Evolutionary conservation across 345 rosid species (phyloP), one percentile per base, ranked within the genome.

Genomic region (Turritis glabra): DNA sequence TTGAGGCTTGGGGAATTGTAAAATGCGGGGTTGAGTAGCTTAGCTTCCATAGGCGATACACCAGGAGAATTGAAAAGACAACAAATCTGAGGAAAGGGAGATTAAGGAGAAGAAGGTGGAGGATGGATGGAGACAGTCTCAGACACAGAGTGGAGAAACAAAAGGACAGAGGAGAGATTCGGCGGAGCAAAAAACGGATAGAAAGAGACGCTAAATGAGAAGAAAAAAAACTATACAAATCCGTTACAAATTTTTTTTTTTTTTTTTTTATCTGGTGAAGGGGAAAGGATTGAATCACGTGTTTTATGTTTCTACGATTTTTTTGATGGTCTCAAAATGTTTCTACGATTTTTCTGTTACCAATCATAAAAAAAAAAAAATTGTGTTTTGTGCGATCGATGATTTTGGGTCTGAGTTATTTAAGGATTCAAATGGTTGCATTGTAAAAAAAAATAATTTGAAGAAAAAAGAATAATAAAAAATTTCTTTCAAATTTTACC

Each of bases 101-200:
- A n/a, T n/a, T n/a, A n/a, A n/a, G n/a, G n/a, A n/a, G n/a, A n/a
- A n/a, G n/a, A 33, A 14, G 35, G 32, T 37, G 40, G 13, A 37
- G 40, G n/a, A n/a, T n/a, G n/a, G 48, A n/a, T 25, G 7, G 61
- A 57, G 63, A 57, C 17, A 57, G n/a, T n/a, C n/a, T n/a, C n/a
- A 59, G 43, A 41, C 46, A 44, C 3, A 60, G 66, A 38, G 32
- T 40, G 41, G 15, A 62, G 46, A 22, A 56, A 8, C 62, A 58
- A 60, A 75, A 68, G 43, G 78, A 74, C 78, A 74, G 59, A 74
- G 5, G 18, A 46, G 25, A 57, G 72, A 74, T 74, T 74, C 57
- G 58, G 71, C 53, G 37, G 61, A 53, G 63, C 52, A 9, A 44
- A 41, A 44, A 57, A 15, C 13, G 29, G 32, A 50, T 26, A 61